Percentiles rank a stretch among this genome's conserved stretches.
Conservation (phyloP, 495 filamentous ascomycete species). For the Stereocaulon alpinum region DNA sequence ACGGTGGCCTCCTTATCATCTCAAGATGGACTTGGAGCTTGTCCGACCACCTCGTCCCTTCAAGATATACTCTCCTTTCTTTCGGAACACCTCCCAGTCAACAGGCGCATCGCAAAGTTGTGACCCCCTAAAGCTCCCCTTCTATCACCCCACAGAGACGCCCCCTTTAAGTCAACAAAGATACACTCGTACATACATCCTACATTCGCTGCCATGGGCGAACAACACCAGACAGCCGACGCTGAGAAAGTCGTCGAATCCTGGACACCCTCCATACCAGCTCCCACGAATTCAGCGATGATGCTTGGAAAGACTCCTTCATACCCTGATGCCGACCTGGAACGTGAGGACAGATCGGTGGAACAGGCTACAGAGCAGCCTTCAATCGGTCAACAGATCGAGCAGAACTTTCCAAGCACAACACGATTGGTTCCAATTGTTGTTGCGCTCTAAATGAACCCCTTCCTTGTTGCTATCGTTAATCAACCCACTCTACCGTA, state of each 20-base stretch:
- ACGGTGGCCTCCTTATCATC: neutral
- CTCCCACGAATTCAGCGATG: slow-evolving; percentile 1
- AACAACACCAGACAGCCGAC: neutral
- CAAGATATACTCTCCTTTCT: no score
- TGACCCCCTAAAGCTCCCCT: neutral
- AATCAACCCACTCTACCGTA: neutral
- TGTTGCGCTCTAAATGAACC: slow-evolving; percentile 25
- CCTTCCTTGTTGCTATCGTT: slow-evolving; percentile 32
- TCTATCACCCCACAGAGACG: no score
- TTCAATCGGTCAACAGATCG: slow-evolving; percentile 1
- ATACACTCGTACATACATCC: neutral
- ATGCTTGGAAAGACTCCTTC: neutral
- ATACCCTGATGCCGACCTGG: neutral
- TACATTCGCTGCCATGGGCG: neutral
- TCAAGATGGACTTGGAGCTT: neutral
- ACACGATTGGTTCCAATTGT: slow-evolving; percentile 22
- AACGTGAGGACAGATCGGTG: neutral
- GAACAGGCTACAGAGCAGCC: neutral
- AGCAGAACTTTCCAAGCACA: slow-evolving; percentile 20
- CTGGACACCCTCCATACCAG: neutral
- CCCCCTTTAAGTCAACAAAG: no score
- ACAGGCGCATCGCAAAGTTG: neutral
- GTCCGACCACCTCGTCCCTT: neutral
- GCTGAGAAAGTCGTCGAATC: neutral
- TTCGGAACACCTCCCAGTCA: neutral